These are phyloP conservation scores for Aspergillus ustus DNA, from an alignment of 2,329 filamentous ascomycete genomes.

Conservation along the genomic window DNA sequence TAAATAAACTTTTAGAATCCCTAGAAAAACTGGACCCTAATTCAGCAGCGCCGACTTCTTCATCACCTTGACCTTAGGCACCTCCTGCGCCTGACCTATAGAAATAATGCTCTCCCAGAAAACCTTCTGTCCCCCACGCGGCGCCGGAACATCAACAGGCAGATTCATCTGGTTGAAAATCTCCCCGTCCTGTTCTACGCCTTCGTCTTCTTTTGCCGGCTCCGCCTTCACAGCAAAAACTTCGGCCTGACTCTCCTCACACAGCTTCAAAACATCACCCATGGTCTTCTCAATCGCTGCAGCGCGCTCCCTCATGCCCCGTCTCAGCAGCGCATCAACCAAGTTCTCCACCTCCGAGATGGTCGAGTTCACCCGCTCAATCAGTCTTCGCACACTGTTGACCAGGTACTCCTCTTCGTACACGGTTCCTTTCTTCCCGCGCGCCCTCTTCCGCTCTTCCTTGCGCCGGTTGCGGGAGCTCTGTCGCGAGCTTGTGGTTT, in stretches of 20 bases:
- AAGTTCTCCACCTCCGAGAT: constrained; percentile 74
- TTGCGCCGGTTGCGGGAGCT: constrained; percentile 86
- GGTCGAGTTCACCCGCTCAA: constrained; percentile 78
- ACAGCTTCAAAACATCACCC: constrained; percentile 73
- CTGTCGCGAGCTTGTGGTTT: constrained; percentile 59
- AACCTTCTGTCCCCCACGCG: constrained; percentile 38
- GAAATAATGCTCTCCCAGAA: constrained; percentile 48
- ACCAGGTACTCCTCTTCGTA: constrained; percentile 98
- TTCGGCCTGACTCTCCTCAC: constrained; percentile 68
- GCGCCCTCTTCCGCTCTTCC: constrained; percentile 92
- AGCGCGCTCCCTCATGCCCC: constrained; percentile 87
- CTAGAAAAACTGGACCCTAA: constrained; percentile 20
- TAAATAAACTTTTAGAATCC: constrained; percentile 8
- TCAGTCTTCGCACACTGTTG: constrained; percentile 79
- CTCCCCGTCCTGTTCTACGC: constrained; percentile 30
- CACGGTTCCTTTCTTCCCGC: constrained; percentile 93
- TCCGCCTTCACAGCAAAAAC: constrained; percentile 60
- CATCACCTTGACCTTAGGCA: constrained; percentile 58
- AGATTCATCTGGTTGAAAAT: neutral
- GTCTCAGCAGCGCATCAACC: constrained; percentile 74
- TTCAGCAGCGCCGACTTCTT: constrained; percentile 45
- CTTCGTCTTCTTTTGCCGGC: constrained; percentile 25
- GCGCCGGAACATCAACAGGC: constrained; percentile 10
- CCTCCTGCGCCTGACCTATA: constrained; percentile 45
- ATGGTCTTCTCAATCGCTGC: constrained; percentile 75